Percentiles rank a stretch among this genome's conserved stretches.
These are phyloP conservation scores for Puccinia triticina DNA, from an alignment of 1,284 basidiomycete species.

Conservation along the genomic window DNA sequence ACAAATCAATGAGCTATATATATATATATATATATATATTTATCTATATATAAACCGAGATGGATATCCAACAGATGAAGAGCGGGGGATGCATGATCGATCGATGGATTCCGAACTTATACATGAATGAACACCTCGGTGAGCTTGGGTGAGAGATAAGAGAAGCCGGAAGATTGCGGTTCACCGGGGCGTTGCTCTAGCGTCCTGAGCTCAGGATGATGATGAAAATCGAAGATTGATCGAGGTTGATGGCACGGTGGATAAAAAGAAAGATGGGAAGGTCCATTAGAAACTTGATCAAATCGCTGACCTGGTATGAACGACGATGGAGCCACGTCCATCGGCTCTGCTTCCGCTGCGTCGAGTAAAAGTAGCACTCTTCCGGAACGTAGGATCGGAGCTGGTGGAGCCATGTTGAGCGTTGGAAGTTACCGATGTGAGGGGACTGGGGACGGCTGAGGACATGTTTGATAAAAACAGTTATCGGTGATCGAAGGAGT, in stretches of 20 bases:
- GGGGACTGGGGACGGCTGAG: constrained; percentile 1
- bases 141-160: too few species aligned
- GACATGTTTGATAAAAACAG: constrained; percentile 6
- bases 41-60: neutral
- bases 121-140: too few species aligned
- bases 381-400: constrained; percentile 15
- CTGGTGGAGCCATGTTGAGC: constrained; percentile 3
- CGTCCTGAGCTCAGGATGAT: too few species aligned
- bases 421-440: constrained; percentile 2
- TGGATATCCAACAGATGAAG: too few species aligned
- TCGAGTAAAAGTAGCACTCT: constrained; percentile 31
- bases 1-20: neutral
- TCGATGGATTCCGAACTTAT: too few species aligned
- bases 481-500: too few species aligned
- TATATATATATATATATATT: too few species aligned
- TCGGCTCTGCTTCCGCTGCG: constrained; percentile 44
- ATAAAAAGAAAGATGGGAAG: neutral
- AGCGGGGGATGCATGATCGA: neutral
- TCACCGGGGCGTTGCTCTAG: too few species aligned
- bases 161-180: too few species aligned
- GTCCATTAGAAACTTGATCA: neutral
- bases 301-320: constrained; percentile 38
- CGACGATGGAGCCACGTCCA: constrained; percentile 25
- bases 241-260: too few species aligned
- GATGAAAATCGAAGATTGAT: too few species aligned